phyloP scores from a whole-genome alignment of 1,284 basidiomycete species.

The Cerioporus squamosus region DNA sequence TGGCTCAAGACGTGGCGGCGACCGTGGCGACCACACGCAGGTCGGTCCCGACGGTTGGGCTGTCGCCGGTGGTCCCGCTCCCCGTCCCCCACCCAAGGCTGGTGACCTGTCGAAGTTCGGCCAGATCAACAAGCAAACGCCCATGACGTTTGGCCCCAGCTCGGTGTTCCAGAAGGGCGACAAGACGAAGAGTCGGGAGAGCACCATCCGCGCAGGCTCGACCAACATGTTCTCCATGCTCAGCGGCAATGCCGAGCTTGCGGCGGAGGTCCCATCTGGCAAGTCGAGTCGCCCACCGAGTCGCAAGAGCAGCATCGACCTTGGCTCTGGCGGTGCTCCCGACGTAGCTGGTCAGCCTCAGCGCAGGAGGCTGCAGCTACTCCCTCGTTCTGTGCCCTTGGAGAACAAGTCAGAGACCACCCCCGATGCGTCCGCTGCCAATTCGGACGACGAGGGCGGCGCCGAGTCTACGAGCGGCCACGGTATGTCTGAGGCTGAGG shows the following conservation, averaged over 20 bases:
- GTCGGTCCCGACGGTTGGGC: conserved; percentile 86
- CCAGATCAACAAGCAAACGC: conserved; percentile 72
- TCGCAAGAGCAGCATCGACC: conserved; percentile 56
- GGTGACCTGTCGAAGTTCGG: conserved; percentile 90
- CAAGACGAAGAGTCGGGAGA: conserved; percentile 60
- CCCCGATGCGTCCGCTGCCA: conserved; percentile 54
- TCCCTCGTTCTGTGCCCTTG: conserved; percentile 61
- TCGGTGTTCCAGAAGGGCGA: conserved; percentile 73
- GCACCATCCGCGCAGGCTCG: conserved; percentile 79
- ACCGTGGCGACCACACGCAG: conserved; percentile 60
- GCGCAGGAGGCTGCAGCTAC: conserved; percentile 76
- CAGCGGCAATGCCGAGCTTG: conserved; percentile 58
- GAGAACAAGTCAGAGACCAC: conserved; percentile 49
- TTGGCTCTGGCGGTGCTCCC: conserved; percentile 38
- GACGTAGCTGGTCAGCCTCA: conserved; percentile 45
- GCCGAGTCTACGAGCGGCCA: conserved; percentile 34
- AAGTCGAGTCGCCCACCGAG: conserved; percentile 54
- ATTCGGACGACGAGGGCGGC: conserved; percentile 58
- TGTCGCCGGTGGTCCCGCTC: conserved; percentile 65
- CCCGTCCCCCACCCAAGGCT: conserved; percentile 75
- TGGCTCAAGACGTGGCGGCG: conserved; percentile 88
- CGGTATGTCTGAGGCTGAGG: conserved; percentile 73
- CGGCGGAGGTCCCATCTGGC: conserved; percentile 53
- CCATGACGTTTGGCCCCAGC: conserved; percentile 77
- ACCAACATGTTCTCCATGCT: conserved; percentile 91